Conservation (phyloP, 2,329 filamentous ascomycete genomes). For the Hortaea sp. region DNA sequence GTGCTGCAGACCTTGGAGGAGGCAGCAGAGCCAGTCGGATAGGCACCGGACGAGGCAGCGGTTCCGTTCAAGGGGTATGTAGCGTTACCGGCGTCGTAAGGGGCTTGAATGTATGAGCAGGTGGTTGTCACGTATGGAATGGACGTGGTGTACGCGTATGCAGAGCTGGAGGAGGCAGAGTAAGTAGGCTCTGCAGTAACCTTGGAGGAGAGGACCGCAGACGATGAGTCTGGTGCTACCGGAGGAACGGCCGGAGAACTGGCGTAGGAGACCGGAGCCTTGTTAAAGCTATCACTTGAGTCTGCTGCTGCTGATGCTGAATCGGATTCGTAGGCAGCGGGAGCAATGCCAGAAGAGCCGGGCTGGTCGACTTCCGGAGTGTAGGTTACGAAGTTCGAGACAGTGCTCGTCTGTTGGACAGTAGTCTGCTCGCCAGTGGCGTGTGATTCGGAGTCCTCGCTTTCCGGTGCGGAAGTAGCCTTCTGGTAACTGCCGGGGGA, state of each 20-base stretch:
- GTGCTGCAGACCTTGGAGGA: not conserved
- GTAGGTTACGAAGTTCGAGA: too few relatives aligned
- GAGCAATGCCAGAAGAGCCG: too few relatives aligned
- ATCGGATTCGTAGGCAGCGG: too few relatives aligned
- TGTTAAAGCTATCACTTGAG: not conserved
- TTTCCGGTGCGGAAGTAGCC: too few relatives aligned
- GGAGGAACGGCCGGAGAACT: too few relatives aligned
- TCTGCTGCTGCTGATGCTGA: too few relatives aligned
- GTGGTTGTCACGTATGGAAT: not conserved
- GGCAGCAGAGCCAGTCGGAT: not conserved
- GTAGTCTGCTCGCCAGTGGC: too few relatives aligned
- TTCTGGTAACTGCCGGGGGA: not conserved
- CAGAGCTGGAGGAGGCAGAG: not conserved
- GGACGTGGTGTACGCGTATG: not conserved
- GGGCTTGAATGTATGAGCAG: not conserved
- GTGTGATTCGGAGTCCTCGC: too few relatives aligned
- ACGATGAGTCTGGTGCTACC: too few relatives aligned
- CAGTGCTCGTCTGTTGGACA: too few relatives aligned
- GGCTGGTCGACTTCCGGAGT: too few relatives aligned
- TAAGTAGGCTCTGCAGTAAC: not conserved
- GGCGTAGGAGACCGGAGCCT: not conserved
- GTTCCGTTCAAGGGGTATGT: not conserved
- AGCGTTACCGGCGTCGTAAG: not conserved
- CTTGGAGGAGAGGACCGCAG: not conserved
- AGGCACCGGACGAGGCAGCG: not conserved